Evolutionary conservation across 1,284 basidiomycete genomes (phyloP), one percentile per base, ranked within the genome.

Genomic region (Neonothopanus nambi): DNA sequence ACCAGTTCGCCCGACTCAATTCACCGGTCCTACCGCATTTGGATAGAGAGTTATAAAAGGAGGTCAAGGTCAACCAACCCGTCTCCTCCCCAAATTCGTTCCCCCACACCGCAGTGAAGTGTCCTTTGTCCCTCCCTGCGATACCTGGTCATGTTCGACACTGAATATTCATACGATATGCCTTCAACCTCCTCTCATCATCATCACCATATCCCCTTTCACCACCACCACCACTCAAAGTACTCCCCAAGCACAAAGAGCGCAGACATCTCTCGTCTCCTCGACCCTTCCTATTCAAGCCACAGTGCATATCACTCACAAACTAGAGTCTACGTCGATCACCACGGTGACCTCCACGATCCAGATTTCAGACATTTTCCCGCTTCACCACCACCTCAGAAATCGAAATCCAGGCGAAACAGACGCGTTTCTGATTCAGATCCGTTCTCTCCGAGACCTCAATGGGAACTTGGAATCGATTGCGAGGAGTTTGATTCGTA

Each of bases 351-450:
- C 63, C 70, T 85, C 17, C 84, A 86, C 64, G 84, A 86, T 65
- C 85, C 84, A 24, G 85, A 86, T 64, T 86, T 78, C 69, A 75
- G 83, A 58, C 75, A 83, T 67, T 86, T 87, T 61, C 84, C 80
- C 45, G 59, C 51, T 5, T 76, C 42, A 60, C 74, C 18, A 68
- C 65, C 51, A 60, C 55, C 21, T 42, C 30, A 13, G 9, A 33
- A 52, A 66, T 55, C 62, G 58, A 64, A 15, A 65, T 60, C 45
- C 63, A n/a, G n/a, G n/a, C n/a, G 63, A 18, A 59, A 44, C 28
- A 28, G 40, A 33, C 28, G 40, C 21, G 39, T 39, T 12, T 41
- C 47, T 20, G 24, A 36, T 3, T 55, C 38, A 60, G 67, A 62
- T 58, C 55, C 60, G 12, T 46, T 57, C 49, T 54, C 52, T 41